Evolutionary conservation across 164 flowering plant genomes (phyloP).

Genomic region (Malania oleifera): DNA sequence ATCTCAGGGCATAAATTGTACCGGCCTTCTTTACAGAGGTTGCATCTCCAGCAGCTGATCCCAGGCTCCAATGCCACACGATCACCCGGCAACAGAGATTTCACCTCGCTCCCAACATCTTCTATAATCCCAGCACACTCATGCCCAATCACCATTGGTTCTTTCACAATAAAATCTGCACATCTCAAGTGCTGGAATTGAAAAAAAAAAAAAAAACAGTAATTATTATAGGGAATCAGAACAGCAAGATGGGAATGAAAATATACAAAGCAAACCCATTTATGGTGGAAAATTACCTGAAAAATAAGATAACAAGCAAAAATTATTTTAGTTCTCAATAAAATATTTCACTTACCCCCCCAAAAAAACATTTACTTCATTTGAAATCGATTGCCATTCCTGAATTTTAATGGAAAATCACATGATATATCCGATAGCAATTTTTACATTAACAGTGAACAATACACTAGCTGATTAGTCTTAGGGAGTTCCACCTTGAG

Average conservation of each 20-base stretch:
- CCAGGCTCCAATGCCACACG: slow-evolving; percentile 96
- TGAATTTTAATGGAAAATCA: no score
- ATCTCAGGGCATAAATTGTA: slow-evolving; percentile 92
- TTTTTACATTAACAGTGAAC: background rate
- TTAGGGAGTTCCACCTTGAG: slow-evolving; percentile 45
- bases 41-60: slow-evolving; percentile 68
- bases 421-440: no score
- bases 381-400: no score
- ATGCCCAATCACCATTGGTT: slow-evolving; percentile 98
- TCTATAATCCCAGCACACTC: slow-evolving; percentile 93
- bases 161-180: slow-evolving; percentile 69
- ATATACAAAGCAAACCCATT: background rate
- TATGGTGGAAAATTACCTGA: no score
- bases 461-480: background rate
- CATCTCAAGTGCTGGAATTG: slow-evolving; percentile 49
- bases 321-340: no score
- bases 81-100: slow-evolving; percentile 59
- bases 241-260: background rate
- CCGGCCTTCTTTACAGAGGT: slow-evolving; percentile 66
- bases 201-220: background rate
- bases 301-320: no score
- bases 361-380: no score
- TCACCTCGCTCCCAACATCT: slow-evolving; percentile 80
- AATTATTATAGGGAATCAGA: background rate
- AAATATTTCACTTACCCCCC: no score